phyloP scores from a whole-genome alignment of 768 basidiomycete genomes.

The Phlebiopsis gigantea region DNA sequence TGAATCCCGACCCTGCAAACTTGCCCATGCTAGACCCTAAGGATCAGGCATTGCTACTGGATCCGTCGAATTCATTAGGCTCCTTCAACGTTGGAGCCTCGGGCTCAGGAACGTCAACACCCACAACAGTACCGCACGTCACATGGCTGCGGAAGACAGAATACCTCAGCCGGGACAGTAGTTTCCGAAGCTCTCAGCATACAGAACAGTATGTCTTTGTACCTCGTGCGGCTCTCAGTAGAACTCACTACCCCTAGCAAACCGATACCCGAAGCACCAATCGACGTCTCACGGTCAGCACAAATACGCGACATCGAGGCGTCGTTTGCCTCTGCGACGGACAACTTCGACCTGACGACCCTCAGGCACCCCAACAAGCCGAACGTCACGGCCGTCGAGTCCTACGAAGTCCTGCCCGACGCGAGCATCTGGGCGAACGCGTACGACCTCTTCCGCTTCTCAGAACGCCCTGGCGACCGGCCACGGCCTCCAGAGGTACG shows the following conservation, averaged over 20 bases:
- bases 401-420: constrained; percentile 81
- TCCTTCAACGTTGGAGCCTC: constrained; percentile 35
- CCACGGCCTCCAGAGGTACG: constrained; percentile 49
- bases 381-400: constrained; percentile 67
- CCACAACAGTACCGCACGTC: constrained; percentile 49
- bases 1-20: constrained; percentile 65
- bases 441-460: constrained; percentile 83
- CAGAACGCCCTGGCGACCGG: constrained; percentile 81
- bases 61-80: constrained; percentile 42
- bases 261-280: constrained; percentile 35
- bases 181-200: constrained; percentile 31
- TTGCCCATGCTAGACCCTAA: constrained; percentile 63
- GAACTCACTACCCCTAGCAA: constrained; percentile 32
- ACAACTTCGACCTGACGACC: constrained; percentile 46
- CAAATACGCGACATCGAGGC: constrained; percentile 77
- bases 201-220: constrained; percentile 51
- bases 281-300: constrained; percentile 70
- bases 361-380: constrained; percentile 80
- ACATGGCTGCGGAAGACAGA: constrained; percentile 93
- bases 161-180: constrained; percentile 69
- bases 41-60: constrained; percentile 72
- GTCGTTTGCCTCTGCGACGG: constrained; percentile 62
- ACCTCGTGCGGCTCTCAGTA: background rate
- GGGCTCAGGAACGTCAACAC: constrained; percentile 37
- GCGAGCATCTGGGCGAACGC: constrained; percentile 85